Conservation (phyloP, 1,284 basidiomycete genomes). For the Leucoagaricus sp. region DNA sequence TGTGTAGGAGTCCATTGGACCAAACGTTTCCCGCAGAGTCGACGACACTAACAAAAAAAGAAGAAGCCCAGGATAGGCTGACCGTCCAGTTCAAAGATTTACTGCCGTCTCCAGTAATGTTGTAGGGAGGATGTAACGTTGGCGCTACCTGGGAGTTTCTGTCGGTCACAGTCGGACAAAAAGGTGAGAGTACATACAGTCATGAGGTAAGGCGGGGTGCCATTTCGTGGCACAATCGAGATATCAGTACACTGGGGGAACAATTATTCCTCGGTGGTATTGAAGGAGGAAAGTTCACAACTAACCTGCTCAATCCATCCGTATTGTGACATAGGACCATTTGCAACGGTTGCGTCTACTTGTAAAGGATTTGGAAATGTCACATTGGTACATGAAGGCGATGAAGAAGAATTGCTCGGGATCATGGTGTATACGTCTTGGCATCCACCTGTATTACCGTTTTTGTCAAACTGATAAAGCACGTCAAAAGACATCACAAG, state of each 20-base stretch:
- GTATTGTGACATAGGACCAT: constrained; percentile 53
- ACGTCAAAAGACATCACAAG: background rate
- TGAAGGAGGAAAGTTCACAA: background rate
- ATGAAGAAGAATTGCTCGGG: constrained; percentile 30
- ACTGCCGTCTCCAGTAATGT: constrained; percentile 46
- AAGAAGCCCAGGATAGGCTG: constrained; percentile 51
- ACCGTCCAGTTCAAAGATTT: constrained; percentile 59
- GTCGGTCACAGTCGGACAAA: background rate
- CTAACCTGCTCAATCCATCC: constrained; percentile 58
- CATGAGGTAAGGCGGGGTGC: constrained; percentile 59
- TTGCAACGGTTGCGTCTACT: constrained; percentile 43
- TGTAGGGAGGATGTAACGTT: constrained; percentile 58
- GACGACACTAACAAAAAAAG: constrained; percentile 56
- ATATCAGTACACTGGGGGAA: constrained; percentile 54
- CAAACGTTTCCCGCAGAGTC: constrained; percentile 53
- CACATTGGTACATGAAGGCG: constrained; percentile 46
- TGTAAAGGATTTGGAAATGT: constrained; percentile 48
- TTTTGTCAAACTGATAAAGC: constrained; percentile 47
- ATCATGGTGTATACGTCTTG: constrained; percentile 57
- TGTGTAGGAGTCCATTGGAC: constrained; percentile 57
- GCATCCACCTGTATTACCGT: constrained; percentile 61
- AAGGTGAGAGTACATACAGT: constrained; percentile 39
- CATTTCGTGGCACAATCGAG: constrained; percentile 51
- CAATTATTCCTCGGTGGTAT: constrained; percentile 2
- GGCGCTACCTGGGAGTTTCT: constrained; percentile 47